These are phyloP conservation scores for Boletus rubropictus DNA, from an alignment of 768 basidiomycete genomes.

Conservation along the genomic window DNA sequence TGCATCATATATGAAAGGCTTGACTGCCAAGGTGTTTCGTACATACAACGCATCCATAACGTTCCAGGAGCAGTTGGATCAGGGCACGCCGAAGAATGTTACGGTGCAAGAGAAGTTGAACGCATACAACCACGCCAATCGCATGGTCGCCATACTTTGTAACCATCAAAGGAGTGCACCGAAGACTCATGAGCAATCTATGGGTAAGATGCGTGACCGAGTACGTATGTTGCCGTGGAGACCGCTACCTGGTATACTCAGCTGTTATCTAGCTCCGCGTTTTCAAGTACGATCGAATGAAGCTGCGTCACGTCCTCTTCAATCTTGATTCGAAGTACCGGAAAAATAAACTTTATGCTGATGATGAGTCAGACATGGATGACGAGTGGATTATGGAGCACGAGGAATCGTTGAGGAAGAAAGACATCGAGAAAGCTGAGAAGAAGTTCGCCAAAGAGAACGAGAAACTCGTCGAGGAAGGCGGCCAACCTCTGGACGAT, in stretches of 20 bases:
- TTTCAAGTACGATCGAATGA: constrained; percentile 96
- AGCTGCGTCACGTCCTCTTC: constrained; percentile 85
- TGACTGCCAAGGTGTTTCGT: constrained; percentile 99
- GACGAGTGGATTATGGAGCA: constrained; percentile 83
- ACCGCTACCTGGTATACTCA: constrained; percentile 2
- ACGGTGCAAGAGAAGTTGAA: constrained; percentile 94
- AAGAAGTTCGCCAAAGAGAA: constrained; percentile 97
- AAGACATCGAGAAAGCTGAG: constrained; percentile 82
- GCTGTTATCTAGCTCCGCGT: constrained; percentile 58
- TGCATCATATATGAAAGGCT: constrained; percentile 89
- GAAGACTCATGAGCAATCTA: constrained; percentile 88
- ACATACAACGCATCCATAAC: constrained; percentile 98
- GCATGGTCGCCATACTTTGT: constrained; percentile 94
- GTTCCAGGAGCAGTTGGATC: constrained; percentile 86
- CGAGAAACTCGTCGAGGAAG: constrained; percentile 74
- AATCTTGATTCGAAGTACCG: constrained; percentile 70
- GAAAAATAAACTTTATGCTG: constrained; percentile 71
- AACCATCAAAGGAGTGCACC: constrained; percentile 96
- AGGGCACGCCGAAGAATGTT: constrained; percentile 58
- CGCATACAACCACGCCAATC: constrained; percentile 95
- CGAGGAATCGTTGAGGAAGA: constrained; percentile 70
- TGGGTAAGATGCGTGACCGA: constrained; percentile 92
- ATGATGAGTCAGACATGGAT: constrained; percentile 90
- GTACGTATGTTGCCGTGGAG: constrained; percentile 38
- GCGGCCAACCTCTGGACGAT: constrained; percentile 51